A percentile compares a stretch with the other conserved stretches of the same genome.
These are phyloP conservation scores for Eucalyptus fibrosa DNA, from an alignment of 345 rosid species.

Conservation along the genomic window DNA sequence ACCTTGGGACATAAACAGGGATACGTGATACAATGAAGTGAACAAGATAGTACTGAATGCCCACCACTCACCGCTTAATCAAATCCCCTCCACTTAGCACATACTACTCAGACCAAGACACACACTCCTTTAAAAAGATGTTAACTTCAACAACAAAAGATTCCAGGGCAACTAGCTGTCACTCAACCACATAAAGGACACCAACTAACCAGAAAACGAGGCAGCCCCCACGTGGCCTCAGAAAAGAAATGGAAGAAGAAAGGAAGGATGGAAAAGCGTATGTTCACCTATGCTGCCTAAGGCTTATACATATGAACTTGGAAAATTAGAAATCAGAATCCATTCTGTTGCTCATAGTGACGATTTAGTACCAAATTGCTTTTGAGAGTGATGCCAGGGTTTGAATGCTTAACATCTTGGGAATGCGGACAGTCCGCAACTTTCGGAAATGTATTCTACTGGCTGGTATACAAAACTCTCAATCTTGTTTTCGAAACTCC, in stretches of 20 bases:
- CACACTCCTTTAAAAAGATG: neutral
- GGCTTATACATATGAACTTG: neutral
- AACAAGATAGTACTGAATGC: neutral
- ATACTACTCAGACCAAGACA: neutral
- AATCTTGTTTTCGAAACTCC: neutral
- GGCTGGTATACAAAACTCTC: neutral
- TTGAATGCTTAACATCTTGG: neutral
- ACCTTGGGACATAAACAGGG: neutral
- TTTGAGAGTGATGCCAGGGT: neutral
- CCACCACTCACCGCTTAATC: neutral
- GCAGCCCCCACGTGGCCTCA: neutral
- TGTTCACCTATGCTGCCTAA: neutral
- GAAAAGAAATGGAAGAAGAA: neutral
- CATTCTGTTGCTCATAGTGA: neutral
- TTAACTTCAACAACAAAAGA: neutral
- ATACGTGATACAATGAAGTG: neutral
- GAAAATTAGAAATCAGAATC: neutral
- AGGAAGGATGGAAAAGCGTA: neutral
- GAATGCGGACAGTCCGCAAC: fast-evolving
- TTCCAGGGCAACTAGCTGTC: neutral
- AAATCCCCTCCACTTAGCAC: neutral
- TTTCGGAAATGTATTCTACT: neutral
- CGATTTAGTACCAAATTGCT: neutral
- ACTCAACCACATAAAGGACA: neutral
- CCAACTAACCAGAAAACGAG: neutral